These are phyloP conservation scores for Acer saccharum DNA, from an alignment of 345 rosid genomes.

Conservation along the genomic window DNA sequence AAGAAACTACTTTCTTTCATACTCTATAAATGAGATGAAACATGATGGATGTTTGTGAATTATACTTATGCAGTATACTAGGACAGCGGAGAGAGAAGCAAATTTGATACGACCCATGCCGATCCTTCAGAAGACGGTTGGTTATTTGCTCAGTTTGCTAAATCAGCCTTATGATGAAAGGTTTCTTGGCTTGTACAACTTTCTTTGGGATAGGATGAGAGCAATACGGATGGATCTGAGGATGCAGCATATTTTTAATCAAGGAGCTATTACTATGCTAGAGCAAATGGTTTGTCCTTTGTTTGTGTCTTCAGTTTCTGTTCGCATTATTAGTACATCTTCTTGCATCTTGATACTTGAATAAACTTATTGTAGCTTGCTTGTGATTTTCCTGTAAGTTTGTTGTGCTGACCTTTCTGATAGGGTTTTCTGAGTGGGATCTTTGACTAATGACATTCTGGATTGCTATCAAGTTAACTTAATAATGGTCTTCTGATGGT, in stretches of 20 bases:
- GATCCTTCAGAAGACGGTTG: slow-evolving; percentile 76
- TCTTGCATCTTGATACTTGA: slow-evolving; percentile 10
- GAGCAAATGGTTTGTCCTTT: slow-evolving; percentile 84
- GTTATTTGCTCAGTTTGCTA: slow-evolving; percentile 79
- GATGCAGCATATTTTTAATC: slow-evolving; percentile 93
- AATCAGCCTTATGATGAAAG: slow-evolving; percentile 78
- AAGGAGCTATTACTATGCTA: slow-evolving; percentile 78
- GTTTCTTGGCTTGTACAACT: slow-evolving; percentile 88
- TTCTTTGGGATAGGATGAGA: slow-evolving; percentile 99
- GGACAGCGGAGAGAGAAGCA: slow-evolving; percentile 97
- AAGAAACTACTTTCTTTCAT: neutral
- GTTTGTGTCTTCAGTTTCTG: slow-evolving; percentile 10
- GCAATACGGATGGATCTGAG: slow-evolving; percentile 94
- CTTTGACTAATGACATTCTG: neutral
- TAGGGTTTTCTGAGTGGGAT: neutral
- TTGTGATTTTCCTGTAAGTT: neutral
- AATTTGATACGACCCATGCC: slow-evolving; percentile 89
- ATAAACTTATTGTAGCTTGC: slow-evolving; percentile 8
- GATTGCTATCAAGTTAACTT: neutral
- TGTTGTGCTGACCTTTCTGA: slow-evolving; percentile 6
- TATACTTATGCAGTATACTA: slow-evolving; percentile 63
- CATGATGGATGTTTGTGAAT: slow-evolving; percentile 28
- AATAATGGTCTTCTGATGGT: neutral
- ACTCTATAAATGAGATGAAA: slow-evolving; percentile 1
- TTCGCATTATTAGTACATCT: slow-evolving; percentile 2